Base-by-base conservation (phyloP, 208 protist genomes). In the Plasmodiophora brassicae region DNA sequence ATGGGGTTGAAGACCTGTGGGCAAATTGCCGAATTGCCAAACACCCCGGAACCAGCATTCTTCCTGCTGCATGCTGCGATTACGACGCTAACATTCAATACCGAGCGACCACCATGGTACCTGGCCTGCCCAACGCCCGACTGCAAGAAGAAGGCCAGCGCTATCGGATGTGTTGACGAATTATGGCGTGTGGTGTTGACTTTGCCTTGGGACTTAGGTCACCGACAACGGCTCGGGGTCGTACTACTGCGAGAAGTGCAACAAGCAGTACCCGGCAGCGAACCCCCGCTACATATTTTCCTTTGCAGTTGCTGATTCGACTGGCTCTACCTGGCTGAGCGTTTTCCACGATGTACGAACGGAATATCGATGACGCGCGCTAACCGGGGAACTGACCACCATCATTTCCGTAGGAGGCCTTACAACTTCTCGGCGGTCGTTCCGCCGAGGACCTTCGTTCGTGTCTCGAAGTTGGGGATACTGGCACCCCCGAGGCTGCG, bases 281-380 rank as follows among this genome's bases (percentile, higher is more conserved):
- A 32, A 44, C 41, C 65, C 65, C n/a, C 5, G 65, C 20, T 78
- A 78, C n/a, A 78, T 78, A 5, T 78, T 78, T 32, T 36, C 14
- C 20, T 78, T 78, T 32, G 65, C 65, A 44, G 65, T 78, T 8
- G 32, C 65, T 5, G 65, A 78, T 78, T 5, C 65, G 32, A 78
- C 65, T 32, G 65, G 65, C 20, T 78, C 65, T 5, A 32, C 65
- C 65, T 78, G 65, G 65, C 65, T 78, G 32, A 44, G 32, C 20
- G 65, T 32, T 36, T 78, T 78, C n/a, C 5, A 78, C n/a, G 65
- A 78, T n/a, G 65, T 78, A 78, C n/a, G n/a, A n/a, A n/a, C n/a
- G n/a, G n/a, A n/a, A n/a, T n/a, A n/a, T n/a, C n/a, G n/a, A n/a
- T n/a, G n/a, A n/a, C n/a, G n/a, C n/a, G n/a, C n/a, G n/a, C n/a